Percentiles rank a stretch among this genome's conserved stretches.
phyloP scores from a whole-genome alignment of 169 alveolate genomes.

The Eimeria brunetti region DNA sequence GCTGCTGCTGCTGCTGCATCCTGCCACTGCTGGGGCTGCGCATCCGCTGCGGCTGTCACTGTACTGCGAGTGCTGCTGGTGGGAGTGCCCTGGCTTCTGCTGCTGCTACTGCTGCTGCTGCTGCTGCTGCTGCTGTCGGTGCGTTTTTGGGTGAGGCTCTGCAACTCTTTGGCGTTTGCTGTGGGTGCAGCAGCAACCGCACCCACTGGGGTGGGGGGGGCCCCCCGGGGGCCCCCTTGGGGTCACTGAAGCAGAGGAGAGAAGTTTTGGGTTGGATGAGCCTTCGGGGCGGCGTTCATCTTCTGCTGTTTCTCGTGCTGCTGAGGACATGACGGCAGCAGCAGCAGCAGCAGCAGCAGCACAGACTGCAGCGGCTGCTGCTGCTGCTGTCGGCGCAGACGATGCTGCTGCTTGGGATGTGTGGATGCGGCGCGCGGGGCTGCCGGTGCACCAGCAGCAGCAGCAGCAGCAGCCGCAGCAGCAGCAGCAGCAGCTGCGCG shows the following conservation, averaged over 20 bases:
- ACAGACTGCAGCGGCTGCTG: constrained; percentile 24
- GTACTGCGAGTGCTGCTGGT: not conserved
- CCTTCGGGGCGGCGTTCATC: constrained; percentile 17
- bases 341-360: constrained; percentile 16
- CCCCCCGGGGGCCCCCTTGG: constrained; percentile 36
- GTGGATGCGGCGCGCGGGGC: constrained; percentile 60
- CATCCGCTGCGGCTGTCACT: not conserved
- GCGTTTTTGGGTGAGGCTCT: not conserved
- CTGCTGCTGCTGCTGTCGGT: not conserved
- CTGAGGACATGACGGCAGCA: constrained; percentile 39
- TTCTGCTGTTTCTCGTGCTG: constrained; percentile 39
- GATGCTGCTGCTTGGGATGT: constrained; percentile 52
- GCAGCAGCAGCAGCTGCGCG: constrained; percentile 43
- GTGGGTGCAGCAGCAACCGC: constrained; percentile 66
- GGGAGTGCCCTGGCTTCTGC: not conserved
- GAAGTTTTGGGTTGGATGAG: constrained; percentile 21
- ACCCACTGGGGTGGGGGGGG: constrained; percentile 56
- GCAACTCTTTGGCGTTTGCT: not conserved
- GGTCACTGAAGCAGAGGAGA: not conserved
- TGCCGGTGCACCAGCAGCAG: constrained; percentile 52
- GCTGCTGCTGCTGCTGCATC: too few species aligned
- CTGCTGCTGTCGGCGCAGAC: constrained; percentile 39
- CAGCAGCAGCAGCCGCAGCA: constrained; percentile 37
- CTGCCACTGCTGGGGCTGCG: not conserved
- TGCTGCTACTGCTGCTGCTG: not conserved